Evolutionary conservation across 164 flowering plant genomes (phyloP), one percentile per base, ranked within the genome.

Genomic region (Aristolochia contorta): DNA sequence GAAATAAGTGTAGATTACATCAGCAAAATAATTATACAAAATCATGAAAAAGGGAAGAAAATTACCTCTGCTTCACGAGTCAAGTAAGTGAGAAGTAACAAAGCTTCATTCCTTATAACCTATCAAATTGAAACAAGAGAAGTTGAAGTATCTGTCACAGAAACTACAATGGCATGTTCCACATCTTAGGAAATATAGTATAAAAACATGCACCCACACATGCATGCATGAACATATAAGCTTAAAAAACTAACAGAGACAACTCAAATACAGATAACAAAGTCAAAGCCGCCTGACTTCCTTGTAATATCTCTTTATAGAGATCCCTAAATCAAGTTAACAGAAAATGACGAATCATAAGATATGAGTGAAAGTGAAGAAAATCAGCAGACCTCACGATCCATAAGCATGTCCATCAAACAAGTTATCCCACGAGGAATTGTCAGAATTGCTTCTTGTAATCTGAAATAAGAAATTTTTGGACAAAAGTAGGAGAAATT

Each of bases 341-440:
- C 43, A 37, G 43, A 37, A 37, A 37, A 37, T 4, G 10, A 37
- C 7, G 43, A 37, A 37, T 20, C 6, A 3, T 7, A 53, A 53
- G 23, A n/a, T 5, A 50, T 50, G 20, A n/a, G 23, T 53, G 27
- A 53, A 53, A 14, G 15, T 53, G 56, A 3, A 53, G 43, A 37
- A 22, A 53, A 12, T 5, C 7, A 37, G 5, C 22, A 47, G 23
- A 90, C 97, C 95, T 90, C 97, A 67, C 99, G 96, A 69, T 91
- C 97, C 92, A 91, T 89, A 47, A 94, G 95, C 99, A 91, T 90
- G 65, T 94, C 99, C 97, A 94, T 86, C 43, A 94, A 85, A 67
- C 91, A 82, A 66, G 96, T 88, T 57, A 88, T 86, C 61, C 99
- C 99, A 72, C 97, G 96, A 64, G 97, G 99, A 68, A 82, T 85